Base-by-base conservation (phyloP, 2,329 filamentous ascomycete species). In the Pseudocercospora musae region DNA sequence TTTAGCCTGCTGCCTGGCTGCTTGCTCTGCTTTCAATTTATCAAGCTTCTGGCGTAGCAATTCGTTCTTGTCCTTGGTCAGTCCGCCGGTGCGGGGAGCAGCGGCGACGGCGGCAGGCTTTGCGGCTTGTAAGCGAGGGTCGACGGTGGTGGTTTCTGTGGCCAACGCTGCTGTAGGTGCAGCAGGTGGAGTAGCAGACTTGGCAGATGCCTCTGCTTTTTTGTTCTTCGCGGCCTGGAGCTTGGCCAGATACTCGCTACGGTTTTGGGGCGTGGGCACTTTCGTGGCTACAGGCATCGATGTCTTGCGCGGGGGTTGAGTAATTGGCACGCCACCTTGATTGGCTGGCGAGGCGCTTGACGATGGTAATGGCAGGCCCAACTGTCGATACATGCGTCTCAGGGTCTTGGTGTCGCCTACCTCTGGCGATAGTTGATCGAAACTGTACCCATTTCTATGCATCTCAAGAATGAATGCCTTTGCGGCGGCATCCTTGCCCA, bases 21-120 rank as follows among this genome's bases (percentile, higher is more conserved):
- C 69, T 40, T 66, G 69, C 48, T 69, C 62, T 3, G 70, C 72
- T 68, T 87, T 86, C 21, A 95, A 78, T 21, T 89, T 89, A 63
- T 92, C 90, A 72, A 96, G 88, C 68, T 91, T 92, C 72, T 91
- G 85, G 66, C 91, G 87, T 52, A 93, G 82, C 31, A 92, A 78
- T 62, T 91, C 90, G 63, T 90, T 96, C 67, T 72, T 66, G 8
- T 68, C 64, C 37, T 61, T 65, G n/a, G 60, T 55, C 11, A 66
- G 53, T 15, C 66, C 60, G 62, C 54, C 20, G 21, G 31, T 27
- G 48, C 42, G 15, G 25, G 60, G 21, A 46, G 42, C 53, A 23
- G 62, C 21, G 2, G 42, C 33, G 25, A 23, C 21, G 18, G 21
- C 25, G 9, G 37, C 21, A 23, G 31, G 23, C 21, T 44, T 33